Percentiles rank a stretch among this genome's conserved stretches.
These are phyloP conservation scores for Neurospora terricola DNA, from an alignment of 495 filamentous ascomycete genomes.

Conservation along the genomic window DNA sequence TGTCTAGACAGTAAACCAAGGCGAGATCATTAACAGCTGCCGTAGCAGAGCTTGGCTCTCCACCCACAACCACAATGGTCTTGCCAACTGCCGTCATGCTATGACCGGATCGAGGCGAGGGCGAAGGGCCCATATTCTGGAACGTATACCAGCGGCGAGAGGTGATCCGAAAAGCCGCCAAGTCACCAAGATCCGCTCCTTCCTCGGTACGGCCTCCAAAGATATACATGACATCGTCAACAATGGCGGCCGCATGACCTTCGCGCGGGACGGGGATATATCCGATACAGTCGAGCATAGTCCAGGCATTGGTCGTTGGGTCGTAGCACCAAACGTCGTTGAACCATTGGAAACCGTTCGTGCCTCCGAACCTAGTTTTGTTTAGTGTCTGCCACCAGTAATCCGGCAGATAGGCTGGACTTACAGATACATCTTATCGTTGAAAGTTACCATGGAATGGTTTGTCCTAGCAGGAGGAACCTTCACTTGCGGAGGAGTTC, in stretches of 20 bases:
- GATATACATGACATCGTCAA: conserved; percentile 97
- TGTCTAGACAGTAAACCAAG: conserved; percentile 86
- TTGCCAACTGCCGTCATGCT: conserved; percentile 94
- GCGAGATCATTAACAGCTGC: conserved; percentile 74
- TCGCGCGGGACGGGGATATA: conserved; percentile 91
- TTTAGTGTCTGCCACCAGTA: neutral
- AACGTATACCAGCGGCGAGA: conserved; percentile 97
- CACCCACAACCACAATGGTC: conserved; percentile 82
- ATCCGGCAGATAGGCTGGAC: conserved; percentile 20
- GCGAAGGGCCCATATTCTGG: conserved; percentile 97
- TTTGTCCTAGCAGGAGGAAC: conserved; percentile 91
- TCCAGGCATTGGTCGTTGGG: conserved; percentile 70
- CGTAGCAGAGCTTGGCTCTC: conserved; percentile 83
- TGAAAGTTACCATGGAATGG: conserved; percentile 83
- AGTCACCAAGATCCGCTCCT: conserved; percentile 81
- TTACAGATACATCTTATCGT: conserved; percentile 90
- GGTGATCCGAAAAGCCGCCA: conserved; percentile 90
- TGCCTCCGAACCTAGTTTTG: conserved; percentile 74
- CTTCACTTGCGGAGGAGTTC: conserved; percentile 51
- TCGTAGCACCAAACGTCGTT: conserved; percentile 98
- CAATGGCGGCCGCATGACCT: conserved; percentile 87
- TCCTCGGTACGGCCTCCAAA: conserved; percentile 96
- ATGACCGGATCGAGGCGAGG: conserved; percentile 87
- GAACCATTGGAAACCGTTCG: conserved; percentile 90
- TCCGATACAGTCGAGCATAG: conserved; percentile 86